Conservation (phyloP, 2,329 filamentous ascomycete genomes). For the Calonectria leucothoes region DNA sequence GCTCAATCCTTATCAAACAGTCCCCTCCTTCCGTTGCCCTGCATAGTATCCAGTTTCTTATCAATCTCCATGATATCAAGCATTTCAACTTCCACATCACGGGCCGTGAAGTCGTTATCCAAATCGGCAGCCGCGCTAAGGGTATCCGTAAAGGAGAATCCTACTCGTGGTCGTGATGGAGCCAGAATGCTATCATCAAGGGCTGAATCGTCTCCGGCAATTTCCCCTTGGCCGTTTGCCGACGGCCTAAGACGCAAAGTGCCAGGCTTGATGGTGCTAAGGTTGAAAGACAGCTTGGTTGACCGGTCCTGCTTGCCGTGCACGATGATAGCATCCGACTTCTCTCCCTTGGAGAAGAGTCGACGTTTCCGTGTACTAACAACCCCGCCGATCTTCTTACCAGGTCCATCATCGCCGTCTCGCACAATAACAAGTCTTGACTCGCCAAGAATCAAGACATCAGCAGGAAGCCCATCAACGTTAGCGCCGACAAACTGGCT, state of each 20-base stretch:
- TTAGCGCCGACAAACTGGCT: constrained; percentile 32
- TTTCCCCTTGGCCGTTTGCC: constrained; percentile 42
- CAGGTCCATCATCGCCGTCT: constrained; percentile 62
- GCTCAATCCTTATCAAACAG: constrained; percentile 59
- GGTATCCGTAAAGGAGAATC: constrained; percentile 63
- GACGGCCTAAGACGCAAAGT: constrained; percentile 48
- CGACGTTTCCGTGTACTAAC: constrained; percentile 48
- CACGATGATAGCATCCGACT: constrained; percentile 66
- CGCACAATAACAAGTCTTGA: constrained; percentile 66
- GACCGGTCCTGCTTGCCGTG: constrained; percentile 56
- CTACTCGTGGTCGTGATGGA: constrained; percentile 48
- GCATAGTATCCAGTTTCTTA: constrained; percentile 67
- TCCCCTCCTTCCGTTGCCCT: constrained; percentile 60
- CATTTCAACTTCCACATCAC: constrained; percentile 70
- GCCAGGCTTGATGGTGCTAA: constrained; percentile 58
- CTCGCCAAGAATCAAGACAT: constrained; percentile 67
- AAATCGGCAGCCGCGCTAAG: constrained; percentile 65
- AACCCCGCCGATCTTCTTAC: constrained; percentile 55
- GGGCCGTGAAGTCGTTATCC: constrained; percentile 59
- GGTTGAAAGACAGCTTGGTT: constrained; percentile 60
- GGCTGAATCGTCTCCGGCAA: constrained; percentile 23
- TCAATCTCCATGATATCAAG: constrained; percentile 76
- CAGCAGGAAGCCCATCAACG: constrained; percentile 59
- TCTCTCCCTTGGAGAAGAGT: constrained; percentile 52
- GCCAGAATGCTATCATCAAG: constrained; percentile 39